Evolutionary conservation across 805 yeast species (phyloP).

Genomic region (Deakozyma indianensis): DNA sequence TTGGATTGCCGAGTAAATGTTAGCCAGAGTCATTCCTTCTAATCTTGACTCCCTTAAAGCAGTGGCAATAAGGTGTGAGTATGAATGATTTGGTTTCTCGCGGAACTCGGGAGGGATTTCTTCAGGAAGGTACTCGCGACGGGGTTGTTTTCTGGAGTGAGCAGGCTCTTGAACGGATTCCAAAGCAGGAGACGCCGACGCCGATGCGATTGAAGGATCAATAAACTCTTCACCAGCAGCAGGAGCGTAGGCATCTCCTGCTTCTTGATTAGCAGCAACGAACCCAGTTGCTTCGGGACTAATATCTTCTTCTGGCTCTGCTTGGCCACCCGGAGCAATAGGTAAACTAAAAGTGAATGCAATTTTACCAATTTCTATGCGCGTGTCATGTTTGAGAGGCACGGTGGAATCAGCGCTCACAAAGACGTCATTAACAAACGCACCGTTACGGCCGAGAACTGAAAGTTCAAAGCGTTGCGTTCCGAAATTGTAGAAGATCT

Average conservation of each 20-base stretch:
- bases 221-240: background rate
- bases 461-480: constrained; percentile 87
- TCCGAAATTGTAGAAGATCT: constrained; percentile 91
- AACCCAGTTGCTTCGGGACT: constrained; percentile 5
- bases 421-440: constrained; percentile 84
- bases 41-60: constrained; percentile 58
- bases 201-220: background rate
- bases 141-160: constrained; percentile 31
- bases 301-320: constrained; percentile 4
- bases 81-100: constrained; percentile 69
- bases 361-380: constrained; percentile 86
- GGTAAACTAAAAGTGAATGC: constrained; percentile 83
- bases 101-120: constrained; percentile 84
- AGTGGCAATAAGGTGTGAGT: constrained; percentile 66
- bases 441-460: constrained; percentile 90
- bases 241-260: background rate
- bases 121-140: constrained; percentile 50
- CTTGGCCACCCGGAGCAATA: constrained; percentile 24
- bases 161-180: constrained; percentile 3
- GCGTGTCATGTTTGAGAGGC: constrained; percentile 56
- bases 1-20: constrained; percentile 74
- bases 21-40: constrained; percentile 69
- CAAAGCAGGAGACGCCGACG: background rate
- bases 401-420: constrained; percentile 87
- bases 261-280: background rate